phyloP scores from a whole-genome alignment of 352 stramenopile species.

The Pythium coloratum region DNA sequence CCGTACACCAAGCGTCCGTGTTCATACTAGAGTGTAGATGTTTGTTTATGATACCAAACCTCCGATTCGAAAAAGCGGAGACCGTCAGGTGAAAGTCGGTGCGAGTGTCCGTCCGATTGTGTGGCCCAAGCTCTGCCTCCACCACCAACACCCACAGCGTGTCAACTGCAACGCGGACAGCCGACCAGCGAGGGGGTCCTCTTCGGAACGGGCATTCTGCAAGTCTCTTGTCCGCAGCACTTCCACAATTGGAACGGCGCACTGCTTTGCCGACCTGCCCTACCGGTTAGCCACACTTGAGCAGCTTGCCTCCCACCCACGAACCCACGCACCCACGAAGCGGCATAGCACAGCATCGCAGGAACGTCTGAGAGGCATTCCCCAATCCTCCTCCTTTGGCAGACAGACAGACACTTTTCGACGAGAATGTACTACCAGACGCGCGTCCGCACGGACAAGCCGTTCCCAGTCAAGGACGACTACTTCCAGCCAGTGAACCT shows the following conservation, averaged over 20 bases:
- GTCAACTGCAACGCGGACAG: background rate
- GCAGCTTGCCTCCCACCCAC: too few species aligned
- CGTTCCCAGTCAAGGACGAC: conserved; percentile 14
- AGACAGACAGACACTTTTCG: background rate
- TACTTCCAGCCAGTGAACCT: conserved; percentile 24
- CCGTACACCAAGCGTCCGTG: too few species aligned
- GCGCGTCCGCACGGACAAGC: conserved; percentile 4
- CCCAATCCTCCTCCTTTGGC: background rate
- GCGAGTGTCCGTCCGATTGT: background rate
- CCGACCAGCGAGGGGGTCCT: background rate
- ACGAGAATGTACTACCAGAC: conserved; percentile 16
- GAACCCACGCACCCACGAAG: background rate
- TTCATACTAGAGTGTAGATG: too few species aligned
- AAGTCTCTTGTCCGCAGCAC: background rate
- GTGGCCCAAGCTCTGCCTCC: background rate
- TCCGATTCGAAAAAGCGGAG: background rate
- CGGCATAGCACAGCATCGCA: background rate
- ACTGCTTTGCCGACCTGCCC: too few species aligned
- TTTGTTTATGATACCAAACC: background rate
- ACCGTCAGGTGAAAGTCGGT: background rate
- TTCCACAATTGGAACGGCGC: too few species aligned
- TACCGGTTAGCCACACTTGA: too few species aligned
- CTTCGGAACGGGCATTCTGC: background rate
- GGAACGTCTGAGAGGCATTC: background rate
- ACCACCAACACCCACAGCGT: background rate